Evolutionary conservation across 2,329 filamentous ascomycete genomes (phyloP).

Genomic region (Blastomyces gilchristii): DNA sequence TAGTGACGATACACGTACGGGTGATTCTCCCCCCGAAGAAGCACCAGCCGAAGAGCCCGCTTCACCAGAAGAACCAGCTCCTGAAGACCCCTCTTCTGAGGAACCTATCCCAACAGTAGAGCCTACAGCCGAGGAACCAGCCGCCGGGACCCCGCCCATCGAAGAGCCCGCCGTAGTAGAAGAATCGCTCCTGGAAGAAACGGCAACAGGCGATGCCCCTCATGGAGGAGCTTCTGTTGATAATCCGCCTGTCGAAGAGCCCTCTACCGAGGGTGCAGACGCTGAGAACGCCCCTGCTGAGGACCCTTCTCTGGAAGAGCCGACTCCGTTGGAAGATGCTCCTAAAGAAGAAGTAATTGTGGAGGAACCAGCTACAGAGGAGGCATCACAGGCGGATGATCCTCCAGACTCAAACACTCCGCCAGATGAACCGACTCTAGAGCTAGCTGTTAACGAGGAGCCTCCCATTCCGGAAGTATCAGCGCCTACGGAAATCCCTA

Average conservation of each 20-base stretch:
- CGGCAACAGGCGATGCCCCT: conserved; percentile 14
- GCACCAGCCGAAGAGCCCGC: conserved; percentile 2
- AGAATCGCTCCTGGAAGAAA: conserved; percentile 15
- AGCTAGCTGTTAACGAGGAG: conserved; percentile 10
- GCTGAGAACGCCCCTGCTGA: conserved; percentile 13
- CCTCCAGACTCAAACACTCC: conserved; percentile 8
- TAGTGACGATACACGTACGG: conserved; percentile 7
- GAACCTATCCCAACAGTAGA: conserved; percentile 11
- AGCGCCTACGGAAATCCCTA: neutral
- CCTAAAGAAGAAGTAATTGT: conserved; percentile 10
- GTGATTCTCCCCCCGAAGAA: conserved; percentile 11
- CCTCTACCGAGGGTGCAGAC: conserved; percentile 13
- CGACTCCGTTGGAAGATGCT: conserved; percentile 9
- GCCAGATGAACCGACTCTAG: conserved; percentile 9
- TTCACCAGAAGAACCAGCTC: conserved; percentile 7
- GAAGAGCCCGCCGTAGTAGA: conserved; percentile 11
- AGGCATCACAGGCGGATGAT: conserved; percentile 12
- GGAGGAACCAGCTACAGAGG: conserved; percentile 7
- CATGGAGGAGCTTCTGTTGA: conserved; percentile 10
- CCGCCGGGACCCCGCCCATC: neutral
- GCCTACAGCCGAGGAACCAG: conserved; percentile 9
- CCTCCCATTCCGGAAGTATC: conserved; percentile 12
- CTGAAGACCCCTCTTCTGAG: conserved; percentile 5
- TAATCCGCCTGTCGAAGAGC: conserved; percentile 14
- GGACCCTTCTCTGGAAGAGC: conserved; percentile 14